phyloP scores from a whole-genome alignment of 1,284 basidiomycete species.

The Cerrena zonata region DNA sequence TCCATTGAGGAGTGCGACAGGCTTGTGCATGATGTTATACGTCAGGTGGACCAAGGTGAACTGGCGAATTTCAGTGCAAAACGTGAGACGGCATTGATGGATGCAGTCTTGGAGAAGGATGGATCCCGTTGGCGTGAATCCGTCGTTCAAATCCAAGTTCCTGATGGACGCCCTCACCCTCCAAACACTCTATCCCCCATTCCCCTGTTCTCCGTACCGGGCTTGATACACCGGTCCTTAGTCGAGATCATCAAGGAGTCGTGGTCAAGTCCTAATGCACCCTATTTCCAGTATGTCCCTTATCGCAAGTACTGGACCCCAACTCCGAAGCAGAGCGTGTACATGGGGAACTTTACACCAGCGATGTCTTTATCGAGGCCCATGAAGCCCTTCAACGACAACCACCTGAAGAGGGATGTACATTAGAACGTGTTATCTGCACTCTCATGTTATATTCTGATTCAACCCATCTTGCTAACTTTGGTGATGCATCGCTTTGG shows the following conservation, averaged over 20 bases:
- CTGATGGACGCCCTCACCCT: not conserved
- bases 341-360: slow-evolving; percentile 3
- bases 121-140: not conserved
- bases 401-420: not conserved
- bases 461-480: slow-evolving; percentile 31
- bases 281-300: slow-evolving; percentile 1
- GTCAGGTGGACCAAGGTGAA: not conserved
- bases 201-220: slow-evolving; percentile 4
- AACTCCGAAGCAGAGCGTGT: not conserved
- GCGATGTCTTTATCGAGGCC: not conserved
- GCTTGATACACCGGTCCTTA: slow-evolving; percentile 1
- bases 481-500: slow-evolving; percentile 32
- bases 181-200: not conserved
- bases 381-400: not conserved
- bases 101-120: not conserved
- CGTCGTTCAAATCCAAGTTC: not conserved
- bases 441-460: slow-evolving; percentile 34
- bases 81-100: not conserved
- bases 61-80: not conserved
- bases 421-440: slow-evolving; percentile 20
- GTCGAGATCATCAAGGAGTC: not conserved
- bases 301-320: slow-evolving; percentile 1
- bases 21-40: slow-evolving; percentile 25
- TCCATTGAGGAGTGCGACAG: slow-evolving; percentile 19
- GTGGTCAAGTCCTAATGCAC: not conserved